phyloP scores from a whole-genome alignment of 768 basidiomycete genomes.

The Leccinum arenicola region DNA sequence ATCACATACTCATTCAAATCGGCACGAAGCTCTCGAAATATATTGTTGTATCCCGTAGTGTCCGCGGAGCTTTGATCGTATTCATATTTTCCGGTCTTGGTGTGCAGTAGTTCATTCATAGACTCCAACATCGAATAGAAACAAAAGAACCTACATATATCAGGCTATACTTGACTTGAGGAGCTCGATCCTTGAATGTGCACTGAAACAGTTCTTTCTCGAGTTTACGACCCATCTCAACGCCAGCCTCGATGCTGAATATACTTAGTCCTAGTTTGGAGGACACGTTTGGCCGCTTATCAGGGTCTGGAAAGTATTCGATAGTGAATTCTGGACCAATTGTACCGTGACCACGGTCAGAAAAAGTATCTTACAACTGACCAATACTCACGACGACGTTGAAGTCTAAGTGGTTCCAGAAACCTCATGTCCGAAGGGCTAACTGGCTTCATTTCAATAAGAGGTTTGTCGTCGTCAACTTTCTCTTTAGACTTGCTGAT shows the following conservation, averaged over 20 bases:
- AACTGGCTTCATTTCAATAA: slow-evolving; percentile 49
- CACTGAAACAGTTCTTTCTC: background rate
- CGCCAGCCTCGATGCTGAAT: slow-evolving; percentile 18
- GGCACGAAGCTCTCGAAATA: slow-evolving; percentile 10
- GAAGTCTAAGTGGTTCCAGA: slow-evolving; percentile 51
- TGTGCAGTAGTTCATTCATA: background rate
- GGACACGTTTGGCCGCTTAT: background rate
- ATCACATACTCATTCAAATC: slow-evolving; percentile 15
- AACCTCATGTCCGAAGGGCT: slow-evolving; percentile 63
- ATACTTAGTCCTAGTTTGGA: slow-evolving; percentile 25
- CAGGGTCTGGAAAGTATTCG: background rate
- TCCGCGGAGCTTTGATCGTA: background rate
- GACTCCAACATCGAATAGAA: background rate
- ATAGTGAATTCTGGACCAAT: background rate
- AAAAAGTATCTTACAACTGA: background rate
- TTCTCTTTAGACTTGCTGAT: slow-evolving; percentile 57
- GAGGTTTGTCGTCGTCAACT: slow-evolving; percentile 41
- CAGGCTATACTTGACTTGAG: slow-evolving; percentile 4
- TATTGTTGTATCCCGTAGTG: background rate
- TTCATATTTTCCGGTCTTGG: slow-evolving; percentile 6
- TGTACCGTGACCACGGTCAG: background rate
- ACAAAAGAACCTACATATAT: slow-evolving; percentile 5
- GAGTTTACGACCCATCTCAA: background rate
- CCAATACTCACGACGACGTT: slow-evolving; percentile 27
- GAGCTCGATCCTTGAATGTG: background rate